Base-by-base conservation (phyloP, 176 grass and related monocot genomes). In the Thalia dealbata region DNA sequence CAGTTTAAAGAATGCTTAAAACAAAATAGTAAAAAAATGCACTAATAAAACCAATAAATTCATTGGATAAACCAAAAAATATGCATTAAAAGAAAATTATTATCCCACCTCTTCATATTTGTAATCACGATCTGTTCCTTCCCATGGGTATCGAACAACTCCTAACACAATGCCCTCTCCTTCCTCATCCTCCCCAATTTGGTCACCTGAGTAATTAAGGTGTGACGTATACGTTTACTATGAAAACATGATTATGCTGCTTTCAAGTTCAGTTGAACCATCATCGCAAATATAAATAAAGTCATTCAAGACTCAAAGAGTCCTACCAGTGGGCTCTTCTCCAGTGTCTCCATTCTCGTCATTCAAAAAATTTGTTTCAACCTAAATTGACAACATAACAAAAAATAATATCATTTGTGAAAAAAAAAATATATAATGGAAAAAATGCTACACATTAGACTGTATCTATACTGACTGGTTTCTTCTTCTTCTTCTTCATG, bases 401-500 rank as follows among this genome's bases (percentile, higher is more conserved):
- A 29, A 79, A 73, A 46, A 71, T 32, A 66, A 30, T 10, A 24
- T 6, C 24, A 32, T 35, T 12, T 29, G 45, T n/a, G 18, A 24
- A 52, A 56, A 13, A 71, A 73, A 25, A 78, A 48, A 69, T 23
- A 21, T 16, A 60, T 38, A 35, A 21, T 24, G 3, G 19, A 23
- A 24, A 24, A 38, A 52, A 35, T 29, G 24, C 27, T 42, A 19
- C 14, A 50, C 18, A 67, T 42, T 58, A 75, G 21, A 77, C 35
- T 60, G 30, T 9, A 25, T 58, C n/a, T 59, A 14, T 80, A 27
- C 46, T 51, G 13, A 85, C 88, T 46, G 67, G 74, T 72, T 96
- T 91, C 83, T 89, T 99, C 77, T 99, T 99, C 75, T 99, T 99
- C 81, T 99, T 99, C 60, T 88, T 96, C 81, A 79, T 77, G 25